Percentiles rank a stretch among this genome's conserved stretches.
phyloP scores from a whole-genome alignment of 768 basidiomycete genomes.

The Saitozyma sp. region DNA sequence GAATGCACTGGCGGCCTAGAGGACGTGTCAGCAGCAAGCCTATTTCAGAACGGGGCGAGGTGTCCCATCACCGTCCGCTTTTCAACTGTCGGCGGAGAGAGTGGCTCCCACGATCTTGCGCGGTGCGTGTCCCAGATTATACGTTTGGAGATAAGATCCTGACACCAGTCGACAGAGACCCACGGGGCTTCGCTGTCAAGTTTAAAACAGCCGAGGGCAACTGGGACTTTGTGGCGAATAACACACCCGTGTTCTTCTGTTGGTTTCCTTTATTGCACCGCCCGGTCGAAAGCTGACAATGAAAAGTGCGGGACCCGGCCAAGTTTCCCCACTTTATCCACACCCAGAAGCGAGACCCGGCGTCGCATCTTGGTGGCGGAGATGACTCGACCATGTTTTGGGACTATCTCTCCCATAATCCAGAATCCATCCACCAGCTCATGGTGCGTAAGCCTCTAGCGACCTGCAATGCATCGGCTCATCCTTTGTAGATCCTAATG shows the following conservation, averaged over 20 bases:
- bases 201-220: conserved; percentile 56
- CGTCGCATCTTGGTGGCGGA: conserved; percentile 83
- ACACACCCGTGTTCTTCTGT: conserved; percentile 37
- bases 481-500: conserved; percentile 49
- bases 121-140: conserved; percentile 36
- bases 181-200: conserved; percentile 56
- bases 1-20: conserved; percentile 54
- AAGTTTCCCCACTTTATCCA: conserved; percentile 58
- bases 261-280: conserved; percentile 5
- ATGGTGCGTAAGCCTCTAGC: no score
- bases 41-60: conserved; percentile 53
- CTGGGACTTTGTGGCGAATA: conserved; percentile 54
- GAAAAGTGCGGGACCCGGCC: conserved; percentile 47
- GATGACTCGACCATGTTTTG: conserved; percentile 62
- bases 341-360: conserved; percentile 66
- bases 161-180: conserved; percentile 46
- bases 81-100: conserved; percentile 58
- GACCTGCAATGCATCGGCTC: no score
- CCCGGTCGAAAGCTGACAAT: no score
- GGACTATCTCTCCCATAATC: conserved; percentile 60
- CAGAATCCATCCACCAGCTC: conserved; percentile 56
- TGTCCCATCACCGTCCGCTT: conserved; percentile 48
- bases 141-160: neutral
- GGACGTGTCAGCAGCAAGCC: conserved; percentile 53
- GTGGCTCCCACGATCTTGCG: conserved; percentile 55